A percentile compares a stretch with the other conserved stretches of the same genome.
Conservation (phyloP, 192 early-diverging fungal species). For the Mycoemilia scoparia region DNA sequence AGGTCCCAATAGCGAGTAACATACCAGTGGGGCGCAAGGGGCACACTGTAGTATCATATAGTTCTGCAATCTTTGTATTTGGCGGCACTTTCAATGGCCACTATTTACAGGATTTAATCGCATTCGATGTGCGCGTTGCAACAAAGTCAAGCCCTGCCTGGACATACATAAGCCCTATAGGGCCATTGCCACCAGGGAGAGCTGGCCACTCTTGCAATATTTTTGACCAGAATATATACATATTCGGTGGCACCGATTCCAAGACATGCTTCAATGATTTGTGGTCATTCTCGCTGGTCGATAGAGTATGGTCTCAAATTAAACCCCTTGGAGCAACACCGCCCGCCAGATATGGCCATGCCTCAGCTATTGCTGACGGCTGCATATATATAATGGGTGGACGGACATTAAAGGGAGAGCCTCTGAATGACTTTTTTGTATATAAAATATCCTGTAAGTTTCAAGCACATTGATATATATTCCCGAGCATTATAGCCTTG, state of each 20-base stretch:
- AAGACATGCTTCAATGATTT: conserved; percentile 28
- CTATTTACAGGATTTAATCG: conserved; percentile 26
- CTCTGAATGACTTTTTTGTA: conserved; percentile 25
- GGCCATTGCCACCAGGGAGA: conserved; percentile 6
- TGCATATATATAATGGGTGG: conserved; percentile 32
- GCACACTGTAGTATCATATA: conserved; percentile 18
- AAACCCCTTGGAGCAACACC: conserved; percentile 24
- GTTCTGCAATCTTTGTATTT: conserved; percentile 26
- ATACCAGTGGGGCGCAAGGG: conserved; percentile 23
- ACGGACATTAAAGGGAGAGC: conserved; percentile 12
- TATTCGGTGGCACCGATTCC: conserved; percentile 29
- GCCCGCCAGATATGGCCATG: conserved; percentile 24
- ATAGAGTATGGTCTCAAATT: conserved; percentile 14
- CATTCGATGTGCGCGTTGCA: conserved; percentile 25
- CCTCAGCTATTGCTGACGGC: conserved; percentile 27
- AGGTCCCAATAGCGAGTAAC: conserved; percentile 24
- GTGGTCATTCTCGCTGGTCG: conserved; percentile 21
- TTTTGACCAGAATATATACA: conserved; percentile 17
- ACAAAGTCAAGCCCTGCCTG: conserved; percentile 16
- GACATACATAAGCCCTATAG: conserved; percentile 2
- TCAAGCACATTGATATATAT: not conserved
- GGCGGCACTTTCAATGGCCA: conserved; percentile 20
- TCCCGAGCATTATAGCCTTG: no score
- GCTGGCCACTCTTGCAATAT: conserved; percentile 29
- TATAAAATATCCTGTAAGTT: conserved; percentile 19